Evolutionary conservation across 768 basidiomycete genomes (phyloP), one percentile per base, ranked within the genome.

Genomic region (Thelephora ganbajun): DNA sequence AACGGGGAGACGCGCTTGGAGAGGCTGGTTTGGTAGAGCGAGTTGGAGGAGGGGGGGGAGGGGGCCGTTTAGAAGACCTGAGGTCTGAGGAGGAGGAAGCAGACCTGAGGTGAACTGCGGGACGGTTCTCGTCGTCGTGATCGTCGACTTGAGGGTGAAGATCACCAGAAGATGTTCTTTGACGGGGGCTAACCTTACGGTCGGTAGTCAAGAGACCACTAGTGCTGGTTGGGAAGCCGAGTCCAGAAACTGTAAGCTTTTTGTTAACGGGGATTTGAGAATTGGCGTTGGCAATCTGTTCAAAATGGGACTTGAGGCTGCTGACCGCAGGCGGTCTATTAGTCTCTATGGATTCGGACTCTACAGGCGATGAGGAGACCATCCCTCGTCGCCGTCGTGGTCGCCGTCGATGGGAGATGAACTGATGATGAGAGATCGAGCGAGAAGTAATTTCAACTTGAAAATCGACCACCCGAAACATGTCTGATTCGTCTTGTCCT

Each of bases 221-320:
- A 48, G 46, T 41, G 16, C 47, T 22, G 9, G 43, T 4, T 16
- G 53, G 48, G 50, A 56, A 51, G 45, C 54, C 33, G 44, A 52
- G 42, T 44, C 51, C 23, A 45, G 33, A 33, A 6, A 35, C 12
- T 6, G 45, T 30, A 47, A 11, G 18, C 22, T 26, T 34, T 33
- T 44, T 44, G 37, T 54, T 13, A 2, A 48, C 6, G 9, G 52
- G 16, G 36, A 58, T 35, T 33, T 50, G 34, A 33, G 59, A 57
- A 11, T 68, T 62, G 9, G 67, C 65, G 42, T 67, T 65, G 3
- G 82, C 79, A 20, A 84, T 63, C 54, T 77, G 72, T 58, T 88
- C 84, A 56, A 86, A 88, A 56, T 67, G 74, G 26, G 80, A 83
- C 41, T 74, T 74, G 14, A 88, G 67, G 50, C 71, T 83, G 61